Evolutionary conservation across 2,329 filamentous ascomycete species (phyloP).

Genomic region (Boeremia lycopersici): DNA sequence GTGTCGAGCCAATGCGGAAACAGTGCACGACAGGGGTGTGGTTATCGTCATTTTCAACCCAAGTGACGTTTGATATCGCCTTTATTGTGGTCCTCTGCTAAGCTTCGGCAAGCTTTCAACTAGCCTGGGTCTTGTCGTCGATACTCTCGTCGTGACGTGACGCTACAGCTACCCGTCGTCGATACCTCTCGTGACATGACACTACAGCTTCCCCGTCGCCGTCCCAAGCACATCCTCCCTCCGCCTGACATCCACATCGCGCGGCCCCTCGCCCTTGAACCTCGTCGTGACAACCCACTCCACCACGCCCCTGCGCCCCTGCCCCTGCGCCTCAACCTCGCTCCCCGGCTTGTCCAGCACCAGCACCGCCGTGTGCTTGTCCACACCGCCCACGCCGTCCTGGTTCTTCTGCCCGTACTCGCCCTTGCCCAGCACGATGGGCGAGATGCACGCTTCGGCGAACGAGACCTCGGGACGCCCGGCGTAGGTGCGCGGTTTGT

Average conservation of each 20-base stretch:
- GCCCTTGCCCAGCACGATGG: slow-evolving; percentile 48
- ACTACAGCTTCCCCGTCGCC: slow-evolving; percentile 23
- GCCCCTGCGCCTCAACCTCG: slow-evolving; percentile 59
- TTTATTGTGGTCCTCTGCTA: not conserved
- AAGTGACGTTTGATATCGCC: slow-evolving; percentile 3
- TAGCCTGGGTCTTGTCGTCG: too few species aligned
- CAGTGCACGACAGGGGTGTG: not conserved
- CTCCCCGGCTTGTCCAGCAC: slow-evolving; percentile 60
- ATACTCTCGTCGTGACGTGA: too few species aligned
- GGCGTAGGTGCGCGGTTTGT: slow-evolving; percentile 55
- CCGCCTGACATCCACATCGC: slow-evolving; percentile 59
- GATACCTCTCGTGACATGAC: too few species aligned
- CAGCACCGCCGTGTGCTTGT: slow-evolving; percentile 59
- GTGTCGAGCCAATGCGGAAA: slow-evolving; percentile 10
- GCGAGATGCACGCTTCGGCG: slow-evolving; percentile 52
- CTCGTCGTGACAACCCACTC: slow-evolving; percentile 64
- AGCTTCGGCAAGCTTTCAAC: not conserved
- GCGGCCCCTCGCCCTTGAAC: slow-evolving; percentile 62
- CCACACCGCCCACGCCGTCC: slow-evolving; percentile 41
- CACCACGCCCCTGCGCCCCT: slow-evolving; percentile 55
- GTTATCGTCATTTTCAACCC: slow-evolving; percentile 8
- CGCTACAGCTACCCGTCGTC: too few species aligned
- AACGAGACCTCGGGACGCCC: slow-evolving; percentile 47
- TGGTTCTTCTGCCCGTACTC: slow-evolving; percentile 42
- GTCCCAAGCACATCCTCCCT: slow-evolving; percentile 53